These are phyloP conservation scores for Ustilago trichophora DNA, from an alignment of 1,284 basidiomycete genomes.

Conservation along the genomic window DNA sequence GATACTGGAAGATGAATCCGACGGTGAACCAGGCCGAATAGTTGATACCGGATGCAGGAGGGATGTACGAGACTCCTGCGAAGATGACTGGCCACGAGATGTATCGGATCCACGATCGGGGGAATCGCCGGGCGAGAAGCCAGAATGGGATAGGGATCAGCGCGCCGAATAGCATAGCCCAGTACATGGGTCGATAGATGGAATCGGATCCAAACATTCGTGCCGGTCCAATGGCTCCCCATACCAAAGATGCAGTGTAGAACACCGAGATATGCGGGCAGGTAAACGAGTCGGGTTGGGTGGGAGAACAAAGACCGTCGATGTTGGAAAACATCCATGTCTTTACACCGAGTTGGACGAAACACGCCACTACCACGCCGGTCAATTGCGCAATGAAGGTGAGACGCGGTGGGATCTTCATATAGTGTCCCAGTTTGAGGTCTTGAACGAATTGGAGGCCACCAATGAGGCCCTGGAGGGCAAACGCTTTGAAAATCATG, in stretches of 20 bases:
- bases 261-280: slow-evolving; percentile 88
- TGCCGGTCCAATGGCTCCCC: slow-evolving; percentile 61
- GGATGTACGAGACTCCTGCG: slow-evolving; percentile 80
- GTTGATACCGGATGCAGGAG: slow-evolving; percentile 91
- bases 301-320: slow-evolving; percentile 76
- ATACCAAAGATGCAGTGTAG: slow-evolving; percentile 72
- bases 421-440: slow-evolving; percentile 94
- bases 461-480: slow-evolving; percentile 80
- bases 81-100: slow-evolving; percentile 85
- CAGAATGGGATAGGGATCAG: slow-evolving; percentile 68
- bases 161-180: slow-evolving; percentile 54
- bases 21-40: slow-evolving; percentile 87
- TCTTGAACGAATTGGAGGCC: slow-evolving; percentile 86
- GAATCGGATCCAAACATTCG: slow-evolving; percentile 51
- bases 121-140: slow-evolving; percentile 74
- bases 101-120: slow-evolving; percentile 77
- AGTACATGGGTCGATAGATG: slow-evolving; percentile 53
- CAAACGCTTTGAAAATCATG: slow-evolving; percentile 93
- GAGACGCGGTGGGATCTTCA: slow-evolving; percentile 91
- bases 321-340: slow-evolving; percentile 82
- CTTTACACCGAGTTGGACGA: slow-evolving; percentile 88
- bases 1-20: slow-evolving; percentile 90
- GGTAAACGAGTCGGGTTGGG: slow-evolving; percentile 77
- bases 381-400: slow-evolving; percentile 83
- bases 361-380: slow-evolving; percentile 76